Percentiles rank a stretch among this genome's conserved stretches.
Evolutionary conservation across 2,329 filamentous ascomycete species (phyloP).

Genomic region (Nemania sp.): DNA sequence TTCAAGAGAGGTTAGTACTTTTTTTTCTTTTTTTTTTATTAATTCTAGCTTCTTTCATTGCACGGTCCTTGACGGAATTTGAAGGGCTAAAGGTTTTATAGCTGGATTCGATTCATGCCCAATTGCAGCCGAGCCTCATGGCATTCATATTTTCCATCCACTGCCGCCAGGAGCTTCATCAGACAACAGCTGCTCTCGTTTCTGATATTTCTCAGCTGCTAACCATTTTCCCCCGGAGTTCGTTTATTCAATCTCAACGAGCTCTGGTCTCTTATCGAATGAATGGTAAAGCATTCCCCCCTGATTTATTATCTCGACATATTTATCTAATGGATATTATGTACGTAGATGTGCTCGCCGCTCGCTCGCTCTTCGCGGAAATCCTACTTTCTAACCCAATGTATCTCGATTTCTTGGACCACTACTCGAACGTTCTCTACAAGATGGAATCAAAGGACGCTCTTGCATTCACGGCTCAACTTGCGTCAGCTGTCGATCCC

Average conservation of each 20-base stretch:
- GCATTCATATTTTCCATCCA: constrained; percentile 1
- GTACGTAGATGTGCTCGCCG: background rate
- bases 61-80: background rate
- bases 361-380: background rate
- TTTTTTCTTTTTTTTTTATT: too few species aligned
- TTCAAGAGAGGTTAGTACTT: background rate
- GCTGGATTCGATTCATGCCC: background rate
- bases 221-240: background rate
- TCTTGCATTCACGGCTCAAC: constrained; percentile 2
- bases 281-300: background rate
- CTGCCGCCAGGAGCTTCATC: background rate
- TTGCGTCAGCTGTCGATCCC: constrained; percentile 9
- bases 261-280: constrained; percentile 4
- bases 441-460: background rate
- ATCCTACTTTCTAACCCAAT: background rate
- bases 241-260: background rate
- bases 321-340: background rate
- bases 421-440: constrained; percentile 9
- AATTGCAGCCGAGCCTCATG: background rate
- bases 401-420: constrained; percentile 8
- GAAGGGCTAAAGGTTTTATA: background rate
- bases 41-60: too few species aligned
- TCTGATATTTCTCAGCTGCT: constrained; percentile 4
- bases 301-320: background rate
- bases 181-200: background rate